Evolutionary conservation across 257 asterid genomes (phyloP), one percentile per base, ranked within the genome.

Genomic region (Agastache rugosa): DNA sequence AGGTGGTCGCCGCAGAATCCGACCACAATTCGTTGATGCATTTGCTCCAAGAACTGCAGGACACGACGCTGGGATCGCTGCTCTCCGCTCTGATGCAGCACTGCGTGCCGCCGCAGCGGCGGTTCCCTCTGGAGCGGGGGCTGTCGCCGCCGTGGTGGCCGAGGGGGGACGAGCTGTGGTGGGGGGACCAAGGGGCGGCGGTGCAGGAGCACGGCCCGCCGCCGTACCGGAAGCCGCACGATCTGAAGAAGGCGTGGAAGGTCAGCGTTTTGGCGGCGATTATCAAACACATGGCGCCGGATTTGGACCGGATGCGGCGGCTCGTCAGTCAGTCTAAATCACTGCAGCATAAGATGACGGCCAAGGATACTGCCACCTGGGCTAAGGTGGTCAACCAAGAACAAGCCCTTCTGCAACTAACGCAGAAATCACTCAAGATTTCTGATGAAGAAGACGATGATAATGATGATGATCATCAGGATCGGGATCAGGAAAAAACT

Each of bases 131-230:
- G 42, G 91, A 84, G 63, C 72, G 48, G 35, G 90, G 93, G 4
- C 47, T 88, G 53, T 69, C 91, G 1, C 93, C 93, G 8, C 97
- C 92, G 0, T 91, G 96, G 97, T 91, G 96, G 97, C 96, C 96
- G 0, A 83, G 42, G 0, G 96, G 97, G 73, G 16, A 59, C 5
- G 93, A 91, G 55, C 5, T 76, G 0, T 91, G 93, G 96, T 89
- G 92, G 96, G 91, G 89, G 6, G 83, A 81, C 27, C 93, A 87
- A 56, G 96, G 92, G 8, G 73, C 10, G 27, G 77, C n/a, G 27
- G 81, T 87, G 6, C 67, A 48, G 3, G 78, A 86, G 9, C 82
- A 86, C 15, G 89, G 96, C 2, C 66, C 80, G 1, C 96, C 93
- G 6, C 93, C 93, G 0, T 91, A 89, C 16, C 81, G 80, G 79